Evolutionary conservation across 768 basidiomycete genomes (phyloP).

Genomic region (Lyophyllum semitale): DNA sequence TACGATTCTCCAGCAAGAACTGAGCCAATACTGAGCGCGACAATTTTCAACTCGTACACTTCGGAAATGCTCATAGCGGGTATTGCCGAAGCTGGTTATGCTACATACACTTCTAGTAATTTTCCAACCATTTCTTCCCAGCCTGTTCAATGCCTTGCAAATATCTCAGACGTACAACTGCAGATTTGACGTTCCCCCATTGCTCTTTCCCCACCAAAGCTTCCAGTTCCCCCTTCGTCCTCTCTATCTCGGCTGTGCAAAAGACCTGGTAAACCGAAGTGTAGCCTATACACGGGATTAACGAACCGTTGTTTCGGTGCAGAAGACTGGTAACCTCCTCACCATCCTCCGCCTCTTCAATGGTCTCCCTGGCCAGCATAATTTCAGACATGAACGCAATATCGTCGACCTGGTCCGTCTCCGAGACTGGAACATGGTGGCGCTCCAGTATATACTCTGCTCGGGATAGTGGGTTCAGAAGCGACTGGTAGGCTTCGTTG

Average conservation of each 20-base stretch:
- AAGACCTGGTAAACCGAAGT: background rate
- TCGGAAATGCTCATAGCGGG: conserved; percentile 4
- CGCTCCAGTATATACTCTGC: conserved; percentile 78
- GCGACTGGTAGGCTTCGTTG: conserved; percentile 80
- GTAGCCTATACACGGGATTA: background rate
- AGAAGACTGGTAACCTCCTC: conserved; percentile 53
- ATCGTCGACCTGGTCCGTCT: conserved; percentile 75
- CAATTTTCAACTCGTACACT: too few species aligned
- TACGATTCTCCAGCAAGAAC: background rate
- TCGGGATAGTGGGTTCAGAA: conserved; percentile 72
- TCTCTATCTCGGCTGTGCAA: conserved; percentile 51
- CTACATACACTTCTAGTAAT: conserved; percentile 3
- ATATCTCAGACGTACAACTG: conserved; percentile 74
- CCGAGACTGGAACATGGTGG: conserved; percentile 59
- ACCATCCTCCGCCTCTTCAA: conserved; percentile 61
- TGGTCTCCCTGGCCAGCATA: conserved; percentile 75
- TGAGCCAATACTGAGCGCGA: too few species aligned
- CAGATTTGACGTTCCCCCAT: conserved; percentile 58
- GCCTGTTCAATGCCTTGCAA: conserved; percentile 64
- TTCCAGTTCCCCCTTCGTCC: conserved; percentile 48
- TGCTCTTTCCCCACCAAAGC: conserved; percentile 49
- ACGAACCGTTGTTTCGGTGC: conserved; percentile 55
- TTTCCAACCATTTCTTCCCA: conserved; percentile 40
- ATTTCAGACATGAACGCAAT: conserved; percentile 71
- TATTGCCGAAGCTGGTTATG: conserved; percentile 1